Evolutionary conservation across 768 basidiomycete genomes (phyloP).

Genomic region (Chalciporus piperatus): DNA sequence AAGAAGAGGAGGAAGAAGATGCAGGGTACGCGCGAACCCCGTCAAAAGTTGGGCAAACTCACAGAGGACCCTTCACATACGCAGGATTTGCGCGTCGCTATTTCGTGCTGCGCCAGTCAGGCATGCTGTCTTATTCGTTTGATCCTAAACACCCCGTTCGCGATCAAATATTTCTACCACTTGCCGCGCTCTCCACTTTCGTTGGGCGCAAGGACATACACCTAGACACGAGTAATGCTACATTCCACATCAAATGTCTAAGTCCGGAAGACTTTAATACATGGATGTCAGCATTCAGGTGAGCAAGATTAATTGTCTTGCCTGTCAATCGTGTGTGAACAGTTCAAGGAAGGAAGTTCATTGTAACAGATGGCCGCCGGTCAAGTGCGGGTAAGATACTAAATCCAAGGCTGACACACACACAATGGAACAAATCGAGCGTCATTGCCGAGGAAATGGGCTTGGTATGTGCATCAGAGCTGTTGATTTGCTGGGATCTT

Average conservation of each 20-base stretch:
- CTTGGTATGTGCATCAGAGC: slow-evolving; percentile 39
- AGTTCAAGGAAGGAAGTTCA: slow-evolving; percentile 51
- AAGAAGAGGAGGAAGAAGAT: slow-evolving; percentile 87
- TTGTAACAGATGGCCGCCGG: slow-evolving; percentile 38
- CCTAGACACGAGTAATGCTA: slow-evolving; percentile 70
- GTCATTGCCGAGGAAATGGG: slow-evolving; percentile 66
- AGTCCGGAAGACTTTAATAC: slow-evolving; percentile 62
- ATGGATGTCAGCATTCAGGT: slow-evolving; percentile 81
- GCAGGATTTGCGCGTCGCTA: slow-evolving; percentile 83
- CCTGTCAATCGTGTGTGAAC: slow-evolving; percentile 18
- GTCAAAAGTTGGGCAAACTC: not conserved
- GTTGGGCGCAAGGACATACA: slow-evolving; percentile 78
- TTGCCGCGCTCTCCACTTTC: slow-evolving; percentile 76
- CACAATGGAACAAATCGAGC: slow-evolving; percentile 47
- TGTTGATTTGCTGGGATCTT: slow-evolving; percentile 4
- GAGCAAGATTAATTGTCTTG: slow-evolving; percentile 12
- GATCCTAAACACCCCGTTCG: slow-evolving; percentile 68
- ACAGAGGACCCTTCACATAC: not conserved
- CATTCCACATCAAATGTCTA: slow-evolving; percentile 83
- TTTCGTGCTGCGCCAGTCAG: slow-evolving; percentile 66
- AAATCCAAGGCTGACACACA: slow-evolving; percentile 42
- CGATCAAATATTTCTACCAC: slow-evolving; percentile 62
- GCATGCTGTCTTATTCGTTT: slow-evolving; percentile 72
- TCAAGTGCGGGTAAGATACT: slow-evolving; percentile 35
- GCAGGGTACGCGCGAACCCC: slow-evolving; percentile 55